A percentile compares a stretch with the other conserved stretches of the same genome.
Conservation (phyloP, 164 flowering plant species). For the Warburgia ugandensis region DNA sequence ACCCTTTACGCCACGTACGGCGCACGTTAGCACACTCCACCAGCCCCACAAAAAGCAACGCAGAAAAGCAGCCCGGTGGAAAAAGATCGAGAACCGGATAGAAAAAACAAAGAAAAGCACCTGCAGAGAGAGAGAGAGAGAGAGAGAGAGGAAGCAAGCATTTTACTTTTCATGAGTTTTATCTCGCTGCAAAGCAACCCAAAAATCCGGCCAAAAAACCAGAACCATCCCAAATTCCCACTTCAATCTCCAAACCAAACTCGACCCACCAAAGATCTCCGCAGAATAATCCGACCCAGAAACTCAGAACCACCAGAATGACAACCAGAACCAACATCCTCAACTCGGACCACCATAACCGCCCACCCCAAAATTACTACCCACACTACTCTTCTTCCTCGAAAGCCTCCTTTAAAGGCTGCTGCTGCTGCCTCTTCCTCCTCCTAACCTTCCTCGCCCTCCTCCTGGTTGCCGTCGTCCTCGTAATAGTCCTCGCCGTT, state of each 20-base stretch:
- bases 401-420: constrained; percentile 20
- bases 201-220: too few relatives aligned
- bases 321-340: constrained; percentile 11
- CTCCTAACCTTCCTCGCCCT: constrained; percentile 1
- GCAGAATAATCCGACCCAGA: too few relatives aligned
- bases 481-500: constrained; percentile 63
- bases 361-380: constrained; percentile 4
- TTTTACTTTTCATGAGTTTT: background rate
- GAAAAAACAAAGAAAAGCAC: background rate
- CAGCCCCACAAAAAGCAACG: background rate
- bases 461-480: background rate
- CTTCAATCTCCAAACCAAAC: too few relatives aligned
- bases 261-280: too few relatives aligned
- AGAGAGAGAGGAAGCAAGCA: background rate
- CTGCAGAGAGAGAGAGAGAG: too few relatives aligned
- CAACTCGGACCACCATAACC: background rate
- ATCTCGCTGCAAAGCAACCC: background rate
- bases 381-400: background rate
- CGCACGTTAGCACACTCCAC: background rate
- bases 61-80: too few relatives aligned
- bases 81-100: constrained; percentile 4
- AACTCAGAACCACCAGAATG: background rate
- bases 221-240: too few relatives aligned
- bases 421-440: constrained; percentile 12
- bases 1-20: constrained; percentile 2